Percentiles rank a stretch among this genome's conserved stretches.
phyloP scores from a whole-genome alignment of 2,329 filamentous ascomycete genomes.

The Thyridium curvatum region DNA sequence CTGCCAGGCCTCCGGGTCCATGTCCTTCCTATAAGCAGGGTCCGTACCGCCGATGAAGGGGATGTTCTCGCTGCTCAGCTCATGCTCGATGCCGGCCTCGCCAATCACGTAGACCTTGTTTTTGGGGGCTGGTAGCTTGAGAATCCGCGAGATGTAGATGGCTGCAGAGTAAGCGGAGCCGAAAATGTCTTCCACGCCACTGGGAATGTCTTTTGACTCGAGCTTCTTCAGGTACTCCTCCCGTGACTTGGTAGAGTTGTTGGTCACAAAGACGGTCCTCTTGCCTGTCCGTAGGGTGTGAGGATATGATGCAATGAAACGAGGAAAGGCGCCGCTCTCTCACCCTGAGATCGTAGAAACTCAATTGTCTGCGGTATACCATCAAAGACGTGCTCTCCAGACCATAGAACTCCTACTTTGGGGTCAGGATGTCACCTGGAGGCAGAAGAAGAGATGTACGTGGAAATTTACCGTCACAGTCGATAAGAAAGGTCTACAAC shows the following conservation, averaged over 20 bases:
- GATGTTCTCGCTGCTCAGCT: slow-evolving; percentile 74
- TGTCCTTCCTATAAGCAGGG: slow-evolving; percentile 67
- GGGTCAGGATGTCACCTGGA: not conserved
- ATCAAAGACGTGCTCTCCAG: slow-evolving; percentile 83
- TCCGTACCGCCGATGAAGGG: slow-evolving; percentile 84
- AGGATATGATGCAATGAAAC: not conserved
- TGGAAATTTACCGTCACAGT: slow-evolving; percentile 89
- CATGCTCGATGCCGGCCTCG: slow-evolving; percentile 84
- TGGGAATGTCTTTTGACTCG: slow-evolving; percentile 70
- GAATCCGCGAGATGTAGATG: slow-evolving; percentile 91
- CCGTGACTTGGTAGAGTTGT: slow-evolving; percentile 97
- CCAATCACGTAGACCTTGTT: slow-evolving; percentile 94
- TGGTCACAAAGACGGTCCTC: slow-evolving; percentile 91
- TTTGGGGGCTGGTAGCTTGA: slow-evolving; percentile 69
- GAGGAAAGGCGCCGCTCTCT: slow-evolving; percentile 5
- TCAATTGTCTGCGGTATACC: slow-evolving; percentile 80
- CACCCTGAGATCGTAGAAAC: slow-evolving; percentile 75
- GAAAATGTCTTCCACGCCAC: slow-evolving; percentile 84
- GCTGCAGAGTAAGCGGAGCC: slow-evolving; percentile 91
- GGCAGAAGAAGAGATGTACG: too few relatives aligned
- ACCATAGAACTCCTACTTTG: slow-evolving; percentile 82
- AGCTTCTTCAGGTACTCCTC: slow-evolving; percentile 92
- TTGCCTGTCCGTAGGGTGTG: slow-evolving; percentile 57
- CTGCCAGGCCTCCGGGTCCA: slow-evolving; percentile 73
- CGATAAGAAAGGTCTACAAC: slow-evolving; percentile 78